Evolutionary conservation across 495 filamentous ascomycete genomes (phyloP), one percentile per base, ranked within the genome.

Genomic region (Aspergillus mulundensis): DNA sequence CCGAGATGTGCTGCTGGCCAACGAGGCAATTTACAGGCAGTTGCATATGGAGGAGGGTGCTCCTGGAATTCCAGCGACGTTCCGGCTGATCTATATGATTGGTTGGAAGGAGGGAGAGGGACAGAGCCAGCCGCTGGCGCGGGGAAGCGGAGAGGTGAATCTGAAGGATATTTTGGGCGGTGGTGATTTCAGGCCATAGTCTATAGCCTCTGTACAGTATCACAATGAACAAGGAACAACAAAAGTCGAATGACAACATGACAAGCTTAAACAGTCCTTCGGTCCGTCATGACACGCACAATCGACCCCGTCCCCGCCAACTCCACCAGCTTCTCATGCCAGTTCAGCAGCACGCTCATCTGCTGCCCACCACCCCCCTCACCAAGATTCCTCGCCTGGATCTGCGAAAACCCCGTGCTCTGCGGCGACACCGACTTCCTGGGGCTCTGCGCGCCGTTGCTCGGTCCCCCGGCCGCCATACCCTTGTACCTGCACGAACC

Each of bases 321-420:
- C 62, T 96, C 91, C 2, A 96, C 90, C 43, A 95, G 76, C 80
- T 95, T 96, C 80, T 97, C 91, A 65, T 96, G 91, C 91, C 91
- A 97, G 66, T 87, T 95, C 60, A 97, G 73, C 64, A 97, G 66
- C 42, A 97, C 91, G 61, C 91, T 95, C 91, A 95, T 95, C 43
- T 86, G 87, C 61, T 89, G 84, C 45, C 90, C 89, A 60, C 88
- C 87, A 54, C 87, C 87, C 56, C 92, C 89, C 61, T 83, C 85
- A 18, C 81, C 82, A 18, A 85, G 78, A 39, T 86, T 83, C 38
- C 90, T 77, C 14, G 75, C 75, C 52, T 87, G 84, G 59, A 92
- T 81, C 71, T 96, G 91, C 60, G 87, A 89, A 74, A 96, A 95
- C 65, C 87, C 90, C 5, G 91, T 95, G 49, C 79, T 74, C 71